A percentile compares a stretch with the other conserved stretches of the same genome.
These are phyloP conservation scores for Macrolepiota albuminosa DNA, from an alignment of 768 basidiomycete genomes.

Conservation along the genomic window DNA sequence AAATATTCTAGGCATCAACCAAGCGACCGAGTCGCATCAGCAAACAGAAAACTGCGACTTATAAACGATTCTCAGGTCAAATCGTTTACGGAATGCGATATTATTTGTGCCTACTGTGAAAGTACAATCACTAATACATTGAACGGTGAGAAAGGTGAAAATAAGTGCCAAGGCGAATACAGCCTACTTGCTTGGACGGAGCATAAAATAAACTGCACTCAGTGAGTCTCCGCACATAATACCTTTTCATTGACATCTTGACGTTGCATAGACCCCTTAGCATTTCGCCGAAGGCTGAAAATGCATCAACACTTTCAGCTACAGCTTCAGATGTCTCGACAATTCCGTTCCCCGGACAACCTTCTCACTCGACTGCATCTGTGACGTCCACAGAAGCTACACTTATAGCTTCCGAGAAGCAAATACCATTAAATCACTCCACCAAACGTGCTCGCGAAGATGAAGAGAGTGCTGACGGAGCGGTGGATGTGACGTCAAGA, in stretches of 20 bases:
- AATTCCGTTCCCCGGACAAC: slow-evolving; percentile 15
- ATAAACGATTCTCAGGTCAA: slow-evolving; percentile 63
- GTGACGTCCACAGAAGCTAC: slow-evolving; percentile 29
- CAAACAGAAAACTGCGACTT: slow-evolving; percentile 56
- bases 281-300: slow-evolving; percentile 4
- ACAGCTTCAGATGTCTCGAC: slow-evolving; percentile 7
- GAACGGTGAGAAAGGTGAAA: slow-evolving; percentile 28
- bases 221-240: slow-evolving; percentile 7
- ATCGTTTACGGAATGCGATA: slow-evolving; percentile 35
- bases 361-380: slow-evolving; percentile 27
- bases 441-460: slow-evolving; percentile 49
- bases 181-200: slow-evolving; percentile 56
- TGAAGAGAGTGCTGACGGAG: slow-evolving; percentile 20
- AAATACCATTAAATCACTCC: slow-evolving; percentile 23
- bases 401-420: slow-evolving; percentile 23
- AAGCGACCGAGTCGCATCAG: slow-evolving; percentile 53
- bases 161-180: slow-evolving; percentile 60
- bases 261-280: background rate
- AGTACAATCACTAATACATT: slow-evolving; percentile 30
- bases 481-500: slow-evolving; percentile 27
- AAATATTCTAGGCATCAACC: slow-evolving; percentile 33
- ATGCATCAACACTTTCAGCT: slow-evolving; percentile 2
- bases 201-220: slow-evolving; percentile 50
- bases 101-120: slow-evolving; percentile 52
- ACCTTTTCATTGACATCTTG: background rate